phyloP scores from a whole-genome alignment of 495 filamentous ascomycete genomes.

The Bryoglossum gracile region DNA sequence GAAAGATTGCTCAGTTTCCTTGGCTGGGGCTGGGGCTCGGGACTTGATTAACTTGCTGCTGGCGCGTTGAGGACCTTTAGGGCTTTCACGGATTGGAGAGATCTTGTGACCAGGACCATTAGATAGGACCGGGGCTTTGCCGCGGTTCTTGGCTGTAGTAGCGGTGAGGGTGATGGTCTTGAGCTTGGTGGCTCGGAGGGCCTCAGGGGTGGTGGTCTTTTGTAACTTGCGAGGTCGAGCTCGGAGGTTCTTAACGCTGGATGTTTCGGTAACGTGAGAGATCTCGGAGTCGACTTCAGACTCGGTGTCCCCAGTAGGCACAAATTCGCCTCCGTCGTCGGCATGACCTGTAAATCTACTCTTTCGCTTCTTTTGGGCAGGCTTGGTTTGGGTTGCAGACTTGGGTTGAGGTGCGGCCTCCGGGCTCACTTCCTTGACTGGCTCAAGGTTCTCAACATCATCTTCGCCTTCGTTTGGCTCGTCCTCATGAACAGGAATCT shows the following conservation, averaged over 20 bases:
- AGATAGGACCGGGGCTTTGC: too few relatives aligned
- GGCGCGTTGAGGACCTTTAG: too few relatives aligned
- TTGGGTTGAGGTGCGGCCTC: conserved; percentile 10
- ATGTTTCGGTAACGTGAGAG: background rate
- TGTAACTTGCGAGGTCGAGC: conserved; percentile 15
- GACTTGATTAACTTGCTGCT: too few relatives aligned
- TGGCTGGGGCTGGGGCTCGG: too few relatives aligned
- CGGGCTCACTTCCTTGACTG: background rate
- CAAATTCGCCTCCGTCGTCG: conserved; percentile 13
- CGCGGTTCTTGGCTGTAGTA: too few relatives aligned
- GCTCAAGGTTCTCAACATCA: background rate
- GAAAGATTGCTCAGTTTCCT: background rate
- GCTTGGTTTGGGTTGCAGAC: background rate
- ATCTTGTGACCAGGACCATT: too few relatives aligned
- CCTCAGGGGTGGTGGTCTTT: conserved; percentile 3
- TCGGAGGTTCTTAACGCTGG: background rate
- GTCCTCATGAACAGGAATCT: background rate
- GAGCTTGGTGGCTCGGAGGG: background rate
- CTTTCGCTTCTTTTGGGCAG: conserved; percentile 7
- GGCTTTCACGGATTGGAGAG: too few relatives aligned
- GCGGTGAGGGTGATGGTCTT: background rate
- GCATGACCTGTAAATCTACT: conserved; percentile 9
- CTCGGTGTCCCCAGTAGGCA: conserved; percentile 1
- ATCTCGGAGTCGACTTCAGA: conserved; percentile 9
- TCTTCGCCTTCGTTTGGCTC: background rate